Percentiles rank a stretch among this genome's conserved stretches.
phyloP scores from a whole-genome alignment of 768 basidiomycete species.

The Boletus rex-veris region DNA sequence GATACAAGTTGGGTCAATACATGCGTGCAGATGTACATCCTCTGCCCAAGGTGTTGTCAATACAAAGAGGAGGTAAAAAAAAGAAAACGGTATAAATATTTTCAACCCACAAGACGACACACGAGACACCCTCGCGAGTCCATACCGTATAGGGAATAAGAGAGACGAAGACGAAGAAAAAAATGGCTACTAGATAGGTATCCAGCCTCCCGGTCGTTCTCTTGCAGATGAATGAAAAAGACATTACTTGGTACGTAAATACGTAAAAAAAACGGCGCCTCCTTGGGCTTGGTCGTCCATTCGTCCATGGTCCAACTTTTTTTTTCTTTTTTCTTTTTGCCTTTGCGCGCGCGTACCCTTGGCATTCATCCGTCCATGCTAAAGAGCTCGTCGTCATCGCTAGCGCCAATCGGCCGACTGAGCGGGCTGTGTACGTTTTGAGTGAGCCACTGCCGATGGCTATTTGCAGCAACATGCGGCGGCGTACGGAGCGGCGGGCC shows the following conservation, averaged over 20 bases:
- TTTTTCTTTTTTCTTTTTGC: neutral
- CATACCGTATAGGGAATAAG: conserved; percentile 8
- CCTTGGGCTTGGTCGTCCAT: conserved; percentile 1
- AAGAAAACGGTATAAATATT: conserved; percentile 29
- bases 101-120: conserved; percentile 8
- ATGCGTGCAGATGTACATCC: conserved; percentile 17
- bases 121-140: conserved; percentile 4
- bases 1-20: conserved; percentile 22
- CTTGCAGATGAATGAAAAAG: conserved; percentile 16
- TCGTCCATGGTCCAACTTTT: conserved; percentile 1
- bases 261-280: conserved; percentile 9
- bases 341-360: neutral
- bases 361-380: conserved; percentile 53
- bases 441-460: conserved; percentile 34
- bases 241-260: conserved; percentile 29
- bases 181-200: conserved; percentile 32
- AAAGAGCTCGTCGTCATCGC: conserved; percentile 67
- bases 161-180: neutral
- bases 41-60: conserved; percentile 6
- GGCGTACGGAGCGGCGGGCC: conserved; percentile 27
- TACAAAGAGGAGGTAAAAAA: conserved; percentile 8
- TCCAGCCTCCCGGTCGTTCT: conserved; percentile 27
- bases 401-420: conserved; percentile 48
- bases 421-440: conserved; percentile 53
- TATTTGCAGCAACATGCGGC: conserved; percentile 16